These are phyloP conservation scores for Apocynum venetum DNA, from an alignment of 257 asterid species.

Conservation along the genomic window DNA sequence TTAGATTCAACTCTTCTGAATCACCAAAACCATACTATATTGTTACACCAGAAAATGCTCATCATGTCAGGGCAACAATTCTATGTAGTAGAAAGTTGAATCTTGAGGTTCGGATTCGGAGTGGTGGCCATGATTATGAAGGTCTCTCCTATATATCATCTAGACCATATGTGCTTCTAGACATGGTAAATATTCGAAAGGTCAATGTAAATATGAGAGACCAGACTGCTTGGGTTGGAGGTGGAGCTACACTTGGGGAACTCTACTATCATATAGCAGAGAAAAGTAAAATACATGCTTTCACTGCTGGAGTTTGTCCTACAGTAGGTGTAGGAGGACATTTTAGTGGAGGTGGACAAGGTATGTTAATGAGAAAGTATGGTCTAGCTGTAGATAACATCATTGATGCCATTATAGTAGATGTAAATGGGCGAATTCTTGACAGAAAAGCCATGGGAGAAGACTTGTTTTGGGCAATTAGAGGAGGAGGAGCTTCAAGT, in stretches of 20 bases:
- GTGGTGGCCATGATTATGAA: conserved; percentile 67
- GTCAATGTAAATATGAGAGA: conserved; percentile 29
- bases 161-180: conserved; percentile 37
- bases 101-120: conserved; percentile 38
- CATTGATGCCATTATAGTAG: conserved; percentile 38
- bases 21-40: conserved; percentile 33
- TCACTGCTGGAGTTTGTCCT: conserved; percentile 55
- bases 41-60: conserved; percentile 33
- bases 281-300: conserved; percentile 33
- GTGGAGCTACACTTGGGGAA: conserved; percentile 59
- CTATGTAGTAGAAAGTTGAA: conserved; percentile 30
- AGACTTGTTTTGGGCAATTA: conserved; percentile 56
- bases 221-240: conserved; percentile 50
- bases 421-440: conserved; percentile 33
- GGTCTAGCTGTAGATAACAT: conserved; percentile 46
- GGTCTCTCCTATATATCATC: conserved; percentile 43
- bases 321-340: conserved; percentile 63
- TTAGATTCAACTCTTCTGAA: conserved; percentile 43
- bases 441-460: conserved; percentile 57
- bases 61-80: conserved; percentile 36
- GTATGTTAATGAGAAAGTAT: conserved; percentile 42
- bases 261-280: conserved; percentile 39
- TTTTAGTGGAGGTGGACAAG: conserved; percentile 63
- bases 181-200: conserved; percentile 33
- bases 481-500: conserved; percentile 73